Evolutionary conservation across 2,329 filamentous ascomycete species (phyloP), one percentile per base, ranked within the genome.

Genomic region (Ophiostoma piceae): DNA sequence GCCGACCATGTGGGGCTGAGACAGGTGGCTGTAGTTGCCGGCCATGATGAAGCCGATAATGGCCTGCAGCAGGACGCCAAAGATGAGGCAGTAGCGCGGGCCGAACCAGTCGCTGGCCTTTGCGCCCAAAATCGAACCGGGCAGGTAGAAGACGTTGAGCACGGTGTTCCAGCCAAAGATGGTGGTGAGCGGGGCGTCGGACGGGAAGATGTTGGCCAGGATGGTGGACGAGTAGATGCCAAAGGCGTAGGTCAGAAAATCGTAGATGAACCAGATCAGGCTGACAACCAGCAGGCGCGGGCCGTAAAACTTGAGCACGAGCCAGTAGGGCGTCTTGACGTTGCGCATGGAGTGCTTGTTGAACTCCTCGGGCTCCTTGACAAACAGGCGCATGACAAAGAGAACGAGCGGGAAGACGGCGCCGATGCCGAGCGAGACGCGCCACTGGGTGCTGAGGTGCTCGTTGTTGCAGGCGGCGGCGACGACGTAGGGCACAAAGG

Each of bases 31-130:
- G 79, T 96, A 97, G 73, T 87, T 87, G 11, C 89, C 92, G 0
- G 92, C 90, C 92, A 97, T 96, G 80, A 94, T 89, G 79, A 94
- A 97, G 1, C 94, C 94, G 6, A 97, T 85, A 8, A 92, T 76
- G 2, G 88, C 90, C 77, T 97, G 94, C 0, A 88, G 77, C 2
- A 83, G 79, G 2, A 96, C 90, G 16, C 92, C 92, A 11, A 88
- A 78, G 1, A 87, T 86, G 0, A 97, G 83, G 0, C 91, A 90
- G 74, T 90, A 87, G 70, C 89, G 88, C 0, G 94, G 92, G 0
- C 94, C 94, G 67, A 96, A 81, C 80, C 84, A 88, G 79, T 97
- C 94, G 35, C 88, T 90, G 7, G 91, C 81, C 70, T 91, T 91
- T 0, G 92, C 90, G 26, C 94, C 94, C 3, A 90, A 79, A 68